phyloP scores from a whole-genome alignment of 176 grass and related monocot genomes.

The Avena insularis region DNA sequence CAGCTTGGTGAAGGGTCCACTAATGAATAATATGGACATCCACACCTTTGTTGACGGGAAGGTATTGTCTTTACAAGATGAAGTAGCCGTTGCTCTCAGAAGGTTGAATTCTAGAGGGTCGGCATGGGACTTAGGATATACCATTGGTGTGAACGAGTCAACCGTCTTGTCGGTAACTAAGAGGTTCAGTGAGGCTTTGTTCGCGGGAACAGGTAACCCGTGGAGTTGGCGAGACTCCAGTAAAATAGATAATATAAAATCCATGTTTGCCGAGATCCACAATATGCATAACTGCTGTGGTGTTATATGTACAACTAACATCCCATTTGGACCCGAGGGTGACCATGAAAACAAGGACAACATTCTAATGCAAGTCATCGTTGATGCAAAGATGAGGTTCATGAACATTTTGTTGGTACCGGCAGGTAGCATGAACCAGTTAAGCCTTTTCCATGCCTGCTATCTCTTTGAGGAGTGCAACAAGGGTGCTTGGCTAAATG shows the following conservation, averaged over 20 bases:
- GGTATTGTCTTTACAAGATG: conserved; percentile 35
- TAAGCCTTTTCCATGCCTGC: neutral
- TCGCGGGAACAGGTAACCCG: conserved; percentile 38
- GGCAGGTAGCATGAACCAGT: neutral
- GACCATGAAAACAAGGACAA: neutral
- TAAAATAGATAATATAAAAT: conserved; percentile 51
- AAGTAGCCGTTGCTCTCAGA: conserved; percentile 24
- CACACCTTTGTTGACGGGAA: neutral
- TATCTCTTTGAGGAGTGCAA: neutral
- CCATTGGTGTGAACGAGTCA: conserved; percentile 51
- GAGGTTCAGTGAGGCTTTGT: conserved; percentile 64
- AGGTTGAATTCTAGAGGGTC: neutral
- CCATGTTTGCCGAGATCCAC: conserved; percentile 50
- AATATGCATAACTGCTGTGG: conserved; percentile 73
- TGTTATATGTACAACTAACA: conserved; percentile 59
- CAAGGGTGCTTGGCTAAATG: neutral
- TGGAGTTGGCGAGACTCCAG: conserved; percentile 47
- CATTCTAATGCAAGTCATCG: neutral
- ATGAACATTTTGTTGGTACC: neutral
- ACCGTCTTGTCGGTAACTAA: conserved; percentile 59
- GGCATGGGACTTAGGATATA: neutral
- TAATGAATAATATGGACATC: neutral
- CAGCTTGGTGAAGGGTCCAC: neutral
- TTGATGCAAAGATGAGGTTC: neutral
- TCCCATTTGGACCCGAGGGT: neutral